These are phyloP conservation scores for Penicillium fimorum DNA, from an alignment of 495 filamentous ascomycete genomes.

Conservation along the genomic window DNA sequence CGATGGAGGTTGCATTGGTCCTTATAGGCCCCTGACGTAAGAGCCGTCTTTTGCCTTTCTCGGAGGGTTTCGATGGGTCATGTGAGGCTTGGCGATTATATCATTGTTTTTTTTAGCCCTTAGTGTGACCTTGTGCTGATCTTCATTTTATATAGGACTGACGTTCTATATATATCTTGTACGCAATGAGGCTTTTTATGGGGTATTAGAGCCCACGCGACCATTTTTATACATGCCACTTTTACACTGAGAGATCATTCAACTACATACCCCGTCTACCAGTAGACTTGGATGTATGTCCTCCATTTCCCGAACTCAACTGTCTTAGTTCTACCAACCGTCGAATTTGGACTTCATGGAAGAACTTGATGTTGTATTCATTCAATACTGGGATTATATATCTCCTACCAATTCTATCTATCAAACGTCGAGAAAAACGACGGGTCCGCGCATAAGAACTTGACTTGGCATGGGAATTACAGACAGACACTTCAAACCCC, in stretches of 20 bases:
- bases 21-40: conserved; percentile 9
- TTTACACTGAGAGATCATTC: background rate
- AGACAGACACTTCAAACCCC: background rate
- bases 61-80: conserved; percentile 12
- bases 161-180: background rate
- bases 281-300: background rate
- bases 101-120: conserved; percentile 4
- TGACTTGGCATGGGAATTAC: background rate
- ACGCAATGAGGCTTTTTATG: background rate
- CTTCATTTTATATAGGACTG: background rate
- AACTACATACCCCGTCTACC: background rate
- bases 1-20: conserved; percentile 15
- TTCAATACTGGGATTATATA: background rate
- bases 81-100: conserved; percentile 16
- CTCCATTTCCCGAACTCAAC: background rate
- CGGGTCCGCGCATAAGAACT: background rate
- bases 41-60: background rate
- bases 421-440: background rate
- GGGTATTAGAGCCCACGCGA: background rate
- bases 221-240: background rate
- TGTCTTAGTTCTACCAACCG: background rate
- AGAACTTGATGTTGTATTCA: background rate
- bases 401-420: background rate
- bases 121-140: background rate
- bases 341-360: background rate